Evolutionary conservation across 2,329 filamentous ascomycete species (phyloP).

Genomic region (Aspergillus arachidicola): DNA sequence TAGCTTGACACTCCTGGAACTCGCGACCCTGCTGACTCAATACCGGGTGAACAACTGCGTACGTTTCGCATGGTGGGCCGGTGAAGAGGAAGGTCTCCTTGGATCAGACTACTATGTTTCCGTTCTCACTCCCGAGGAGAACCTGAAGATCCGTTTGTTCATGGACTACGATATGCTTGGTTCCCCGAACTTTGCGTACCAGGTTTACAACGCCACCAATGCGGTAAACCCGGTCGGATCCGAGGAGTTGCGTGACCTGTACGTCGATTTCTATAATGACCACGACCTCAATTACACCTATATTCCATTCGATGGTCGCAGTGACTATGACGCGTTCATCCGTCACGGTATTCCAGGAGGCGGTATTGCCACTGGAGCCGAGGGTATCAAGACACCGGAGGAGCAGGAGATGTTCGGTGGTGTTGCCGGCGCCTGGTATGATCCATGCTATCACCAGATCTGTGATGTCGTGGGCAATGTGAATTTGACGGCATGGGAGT

Average conservation of each 20-base stretch:
- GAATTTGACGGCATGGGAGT: constrained; percentile 55
- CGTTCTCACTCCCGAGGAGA: constrained; percentile 50
- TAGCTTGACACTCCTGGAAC: constrained; percentile 60
- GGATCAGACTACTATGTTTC: constrained; percentile 61
- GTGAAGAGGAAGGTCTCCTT: constrained; percentile 64
- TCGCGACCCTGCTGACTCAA: constrained; percentile 64
- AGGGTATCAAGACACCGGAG: constrained; percentile 71
- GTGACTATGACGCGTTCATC: constrained; percentile 79
- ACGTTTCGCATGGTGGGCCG: constrained; percentile 68
- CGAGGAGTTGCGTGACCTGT: constrained; percentile 68
- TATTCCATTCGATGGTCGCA: constrained; percentile 75
- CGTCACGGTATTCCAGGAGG: constrained; percentile 71
- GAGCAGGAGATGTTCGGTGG: constrained; percentile 71
- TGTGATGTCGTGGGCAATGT: constrained; percentile 58
- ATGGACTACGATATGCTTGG: constrained; percentile 73
- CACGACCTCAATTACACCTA: constrained; percentile 69
- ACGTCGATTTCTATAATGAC: constrained; percentile 65
- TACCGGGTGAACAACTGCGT: constrained; percentile 72
- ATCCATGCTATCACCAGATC: constrained; percentile 58
- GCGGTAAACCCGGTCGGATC: constrained; percentile 62
- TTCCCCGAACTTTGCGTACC: constrained; percentile 60
- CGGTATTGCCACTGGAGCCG: constrained; percentile 75
- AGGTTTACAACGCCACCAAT: constrained; percentile 60
- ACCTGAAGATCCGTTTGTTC: constrained; percentile 64
- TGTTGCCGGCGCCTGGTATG: constrained; percentile 58